Evolutionary conservation across 2,329 filamentous ascomycete genomes (phyloP).

Genomic region (Truncatella angustata): DNA sequence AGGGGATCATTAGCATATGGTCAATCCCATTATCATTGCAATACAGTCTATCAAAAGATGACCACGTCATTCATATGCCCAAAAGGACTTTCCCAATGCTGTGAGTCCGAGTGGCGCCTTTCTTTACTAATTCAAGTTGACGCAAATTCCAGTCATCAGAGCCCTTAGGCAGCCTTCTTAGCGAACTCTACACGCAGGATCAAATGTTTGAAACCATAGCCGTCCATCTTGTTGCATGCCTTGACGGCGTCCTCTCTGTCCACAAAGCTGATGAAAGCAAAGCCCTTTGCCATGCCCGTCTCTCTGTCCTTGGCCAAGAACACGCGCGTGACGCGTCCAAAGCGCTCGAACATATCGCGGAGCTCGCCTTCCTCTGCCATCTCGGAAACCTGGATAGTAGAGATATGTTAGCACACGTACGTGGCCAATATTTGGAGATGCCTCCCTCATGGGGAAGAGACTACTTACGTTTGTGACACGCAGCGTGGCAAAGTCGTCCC

Average conservation of each 20-base stretch:
- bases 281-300: constrained; percentile 94
- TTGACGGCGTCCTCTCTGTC: constrained; percentile 86
- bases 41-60: constrained; percentile 6
- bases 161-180: constrained; percentile 59
- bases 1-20: not conserved
- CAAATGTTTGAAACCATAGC: constrained; percentile 84
- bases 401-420: too few species aligned
- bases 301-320: constrained; percentile 98
- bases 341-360: constrained; percentile 96
- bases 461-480: constrained; percentile 96
- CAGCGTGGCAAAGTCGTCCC: constrained; percentile 94
- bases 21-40: constrained; percentile 3
- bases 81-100: not conserved
- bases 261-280: constrained; percentile 96
- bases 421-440: not conserved
- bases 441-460: not conserved
- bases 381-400: constrained; percentile 96
- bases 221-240: constrained; percentile 97
- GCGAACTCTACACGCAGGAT: constrained; percentile 87
- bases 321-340: constrained; percentile 93
- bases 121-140: not conserved
- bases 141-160: not conserved
- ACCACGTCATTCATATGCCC: not conserved
- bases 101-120: not conserved
- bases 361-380: constrained; percentile 95